Evolutionary conservation across 139 green algal species (phyloP).

Genomic region (Nannochloris sp.): DNA sequence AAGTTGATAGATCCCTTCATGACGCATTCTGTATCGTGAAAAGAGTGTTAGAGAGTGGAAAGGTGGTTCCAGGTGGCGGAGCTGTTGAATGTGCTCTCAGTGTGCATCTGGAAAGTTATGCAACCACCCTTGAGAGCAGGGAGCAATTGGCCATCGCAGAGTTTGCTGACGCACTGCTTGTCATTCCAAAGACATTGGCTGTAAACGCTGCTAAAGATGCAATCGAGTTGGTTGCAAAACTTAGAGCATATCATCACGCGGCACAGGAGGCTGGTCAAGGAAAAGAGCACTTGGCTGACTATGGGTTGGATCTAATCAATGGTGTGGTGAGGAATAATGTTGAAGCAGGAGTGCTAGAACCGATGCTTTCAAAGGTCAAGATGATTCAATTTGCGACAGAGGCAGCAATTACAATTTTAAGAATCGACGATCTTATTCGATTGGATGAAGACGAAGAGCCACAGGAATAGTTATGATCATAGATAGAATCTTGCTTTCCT

Average conservation of each 20-base stretch:
- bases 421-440: constrained; percentile 97
- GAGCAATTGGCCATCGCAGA: constrained; percentile 98
- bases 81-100: constrained; percentile 89
- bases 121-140: constrained; percentile 82
- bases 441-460: constrained; percentile 61
- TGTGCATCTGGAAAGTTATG: constrained; percentile 92
- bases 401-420: constrained; percentile 96
- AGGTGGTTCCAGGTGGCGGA: constrained; percentile 81
- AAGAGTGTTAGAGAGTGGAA: constrained; percentile 87
- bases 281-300: constrained; percentile 47
- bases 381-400: constrained; percentile 97
- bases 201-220: constrained; percentile 95
- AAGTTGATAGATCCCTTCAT: constrained; percentile 95
- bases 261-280: constrained; percentile 56
- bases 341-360: constrained; percentile 91
- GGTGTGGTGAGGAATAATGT: constrained; percentile 82
- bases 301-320: constrained; percentile 69
- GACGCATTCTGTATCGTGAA: constrained; percentile 98
- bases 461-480: constrained; percentile 10
- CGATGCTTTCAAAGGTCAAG: constrained; percentile 89
- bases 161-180: constrained; percentile 81
- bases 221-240: constrained; percentile 88
- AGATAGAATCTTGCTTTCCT: no score
- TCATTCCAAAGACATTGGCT: constrained; percentile 86
- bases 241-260: constrained; percentile 90